phyloP scores from a whole-genome alignment of 2,329 filamentous ascomycete species.

The Colletotrichum tofieldiae region DNA sequence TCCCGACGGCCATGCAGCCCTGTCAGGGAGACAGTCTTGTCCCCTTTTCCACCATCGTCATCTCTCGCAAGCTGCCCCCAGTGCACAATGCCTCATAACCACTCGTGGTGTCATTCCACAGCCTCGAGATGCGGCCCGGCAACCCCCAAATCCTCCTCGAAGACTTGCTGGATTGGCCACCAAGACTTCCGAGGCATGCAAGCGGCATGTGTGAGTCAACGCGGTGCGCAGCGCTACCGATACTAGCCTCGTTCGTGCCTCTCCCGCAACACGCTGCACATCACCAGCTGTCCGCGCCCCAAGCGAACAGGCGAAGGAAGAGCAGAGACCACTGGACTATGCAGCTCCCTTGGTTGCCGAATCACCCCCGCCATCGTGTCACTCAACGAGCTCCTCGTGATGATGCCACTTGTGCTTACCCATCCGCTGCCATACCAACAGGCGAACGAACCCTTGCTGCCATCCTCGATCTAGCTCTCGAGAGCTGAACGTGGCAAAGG shows the following conservation, averaged over 20 bases:
- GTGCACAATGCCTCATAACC: not conserved
- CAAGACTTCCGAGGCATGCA: conserved; percentile 25
- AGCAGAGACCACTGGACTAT: not conserved
- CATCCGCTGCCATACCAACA: not conserved
- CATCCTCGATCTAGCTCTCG: not conserved
- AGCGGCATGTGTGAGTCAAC: conserved; percentile 36
- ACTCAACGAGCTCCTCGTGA: not conserved
- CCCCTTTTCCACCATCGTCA: not conserved
- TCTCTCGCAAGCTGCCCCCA: not conserved
- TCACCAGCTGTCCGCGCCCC: conserved; percentile 11
- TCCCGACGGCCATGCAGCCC: conserved; percentile 18
- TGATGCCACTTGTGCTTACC: conserved; percentile 23
- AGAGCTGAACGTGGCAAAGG: conserved; percentile 8
- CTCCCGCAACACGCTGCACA: conserved; percentile 10
- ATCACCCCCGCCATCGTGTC: conserved; percentile 2
- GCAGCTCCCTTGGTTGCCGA: conserved; percentile 11
- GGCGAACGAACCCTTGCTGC: not conserved
- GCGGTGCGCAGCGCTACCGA: conserved; percentile 20
- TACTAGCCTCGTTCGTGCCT: conserved; percentile 27
- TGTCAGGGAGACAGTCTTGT: conserved; percentile 17
- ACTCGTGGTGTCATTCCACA: conserved; percentile 18
- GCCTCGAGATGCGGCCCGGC: conserved; percentile 26
- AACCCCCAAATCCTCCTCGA: conserved; percentile 6
- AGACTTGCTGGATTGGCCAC: conserved; percentile 13
- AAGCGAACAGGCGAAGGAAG: not conserved